These are phyloP conservation scores for Aspergillus viridinutans DNA, from an alignment of 2,329 filamentous ascomycete genomes.

Conservation along the genomic window DNA sequence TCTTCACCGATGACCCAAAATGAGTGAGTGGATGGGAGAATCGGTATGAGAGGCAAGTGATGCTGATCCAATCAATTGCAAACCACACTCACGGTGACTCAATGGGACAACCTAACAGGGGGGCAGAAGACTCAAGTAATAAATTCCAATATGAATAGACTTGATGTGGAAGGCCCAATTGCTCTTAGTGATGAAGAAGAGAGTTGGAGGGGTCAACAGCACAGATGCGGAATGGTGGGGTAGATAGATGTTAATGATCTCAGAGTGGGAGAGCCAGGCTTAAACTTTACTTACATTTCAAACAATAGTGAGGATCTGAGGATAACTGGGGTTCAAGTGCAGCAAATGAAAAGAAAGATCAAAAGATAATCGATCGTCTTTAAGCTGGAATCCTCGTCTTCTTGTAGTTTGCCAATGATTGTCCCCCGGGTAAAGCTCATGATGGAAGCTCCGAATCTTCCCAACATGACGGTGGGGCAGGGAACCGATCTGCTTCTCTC, in stretches of 20 bases:
- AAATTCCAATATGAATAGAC: background rate
- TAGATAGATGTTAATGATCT: background rate
- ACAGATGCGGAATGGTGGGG: background rate
- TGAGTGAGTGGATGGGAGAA: slow-evolving; percentile 21
- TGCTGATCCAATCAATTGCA: slow-evolving; percentile 17
- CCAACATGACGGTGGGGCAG: slow-evolving; percentile 35
- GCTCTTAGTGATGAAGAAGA: background rate
- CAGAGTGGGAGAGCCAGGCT: background rate
- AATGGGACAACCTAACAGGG: background rate
- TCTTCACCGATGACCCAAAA: slow-evolving; percentile 41
- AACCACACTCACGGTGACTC: slow-evolving; percentile 5
- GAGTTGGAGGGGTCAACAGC: background rate
- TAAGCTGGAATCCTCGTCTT: background rate
- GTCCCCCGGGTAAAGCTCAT: slow-evolving; percentile 25
- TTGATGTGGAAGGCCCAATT: background rate
- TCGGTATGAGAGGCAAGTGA: slow-evolving; percentile 13
- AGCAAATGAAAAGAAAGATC: slow-evolving; percentile 2
- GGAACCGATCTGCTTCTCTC: slow-evolving; percentile 21
- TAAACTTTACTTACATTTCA: background rate
- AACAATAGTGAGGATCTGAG: background rate
- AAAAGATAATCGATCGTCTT: background rate
- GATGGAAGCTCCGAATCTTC: slow-evolving; percentile 34
- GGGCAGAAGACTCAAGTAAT: background rate
- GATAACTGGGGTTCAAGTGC: background rate
- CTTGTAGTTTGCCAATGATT: slow-evolving; percentile 6